A percentile compares a stretch with the other conserved stretches of the same genome.
Conservation (phyloP, 2,329 filamentous ascomycete genomes). For the Curvularia spicifera region DNA sequence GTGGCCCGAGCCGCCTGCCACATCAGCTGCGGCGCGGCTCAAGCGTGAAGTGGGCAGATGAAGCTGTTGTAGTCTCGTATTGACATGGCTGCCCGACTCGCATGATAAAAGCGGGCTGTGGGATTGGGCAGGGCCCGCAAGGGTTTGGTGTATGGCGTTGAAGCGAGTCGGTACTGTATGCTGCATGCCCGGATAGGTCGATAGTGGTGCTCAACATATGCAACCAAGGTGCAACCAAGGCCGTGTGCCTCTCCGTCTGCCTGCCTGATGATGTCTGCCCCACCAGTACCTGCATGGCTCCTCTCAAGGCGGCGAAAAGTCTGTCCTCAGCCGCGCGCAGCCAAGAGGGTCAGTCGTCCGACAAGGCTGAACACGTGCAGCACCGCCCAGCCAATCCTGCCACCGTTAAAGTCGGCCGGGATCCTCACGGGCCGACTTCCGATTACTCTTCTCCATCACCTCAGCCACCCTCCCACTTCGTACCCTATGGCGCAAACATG, state of each 20-base stretch:
- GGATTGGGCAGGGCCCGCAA: conserved; percentile 1
- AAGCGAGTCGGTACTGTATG: not conserved
- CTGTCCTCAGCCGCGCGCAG: conserved; percentile 13
- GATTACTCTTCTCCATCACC: conserved; percentile 22
- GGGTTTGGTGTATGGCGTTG: conserved; percentile 11
- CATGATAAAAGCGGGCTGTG: not conserved
- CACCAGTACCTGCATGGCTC: conserved; percentile 34
- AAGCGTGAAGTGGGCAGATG: conserved; percentile 65
- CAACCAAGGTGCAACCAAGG: conserved; percentile 3
- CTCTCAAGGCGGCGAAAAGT: conserved; percentile 26
- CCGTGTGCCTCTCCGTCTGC: not conserved
- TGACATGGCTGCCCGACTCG: not conserved
- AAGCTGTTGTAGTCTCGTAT: not conserved
- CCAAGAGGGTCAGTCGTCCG: conserved; percentile 11
- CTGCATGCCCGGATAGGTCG: conserved; percentile 1
- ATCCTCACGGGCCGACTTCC: conserved; percentile 30
- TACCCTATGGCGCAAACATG: conserved; percentile 43
- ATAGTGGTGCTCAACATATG: conserved; percentile 8
- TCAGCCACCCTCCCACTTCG: conserved; percentile 23
- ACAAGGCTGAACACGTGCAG: conserved; percentile 30
- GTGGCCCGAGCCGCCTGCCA: conserved; percentile 72
- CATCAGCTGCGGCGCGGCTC: conserved; percentile 66
- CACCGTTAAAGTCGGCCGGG: conserved; percentile 16
- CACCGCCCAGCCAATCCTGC: conserved; percentile 1
- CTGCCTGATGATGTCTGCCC: conserved; percentile 1